Conservation (phyloP, 805 yeast genomes). For the Lipomyces chichibuensis region DNA sequence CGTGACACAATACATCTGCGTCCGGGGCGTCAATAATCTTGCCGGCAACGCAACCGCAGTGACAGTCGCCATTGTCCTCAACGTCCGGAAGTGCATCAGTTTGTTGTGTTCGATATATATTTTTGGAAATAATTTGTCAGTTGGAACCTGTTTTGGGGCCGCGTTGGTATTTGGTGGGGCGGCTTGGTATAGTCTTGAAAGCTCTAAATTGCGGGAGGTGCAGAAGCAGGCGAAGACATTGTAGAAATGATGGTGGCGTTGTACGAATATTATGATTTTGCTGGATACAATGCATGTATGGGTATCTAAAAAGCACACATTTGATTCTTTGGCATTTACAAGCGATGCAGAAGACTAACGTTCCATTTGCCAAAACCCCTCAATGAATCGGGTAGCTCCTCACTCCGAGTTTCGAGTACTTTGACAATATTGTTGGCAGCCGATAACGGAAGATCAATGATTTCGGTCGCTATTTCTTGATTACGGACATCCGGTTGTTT, state of each 20-base stretch:
- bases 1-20: slow-evolving; percentile 62
- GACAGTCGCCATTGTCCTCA: slow-evolving; percentile 62
- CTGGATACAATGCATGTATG: neutral
- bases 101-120: slow-evolving; percentile 58
- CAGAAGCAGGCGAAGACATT: slow-evolving; percentile 17
- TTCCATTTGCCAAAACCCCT: slow-evolving; percentile 41
- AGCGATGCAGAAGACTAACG: slow-evolving; percentile 39
- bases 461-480: slow-evolving; percentile 42
- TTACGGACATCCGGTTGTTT: neutral
- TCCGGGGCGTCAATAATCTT: slow-evolving; percentile 66
- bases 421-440: slow-evolving; percentile 44
- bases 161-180: slow-evolving; percentile 60
- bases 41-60: slow-evolving; percentile 63
- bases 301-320: neutral
- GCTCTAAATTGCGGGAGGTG: slow-evolving; percentile 24
- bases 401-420: slow-evolving; percentile 42
- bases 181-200: slow-evolving; percentile 47
- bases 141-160: slow-evolving; percentile 53
- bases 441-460: slow-evolving; percentile 43
- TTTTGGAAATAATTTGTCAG: slow-evolving; percentile 53
- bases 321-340: slow-evolving; percentile 5
- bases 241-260: neutral
- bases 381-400: slow-evolving; percentile 45
- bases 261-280: neutral
- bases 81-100: slow-evolving; percentile 64